A percentile compares a stretch with the other conserved stretches of the same genome.
Conservation (phyloP, 257 asterid genomes). For the Solanum verrucosum region DNA sequence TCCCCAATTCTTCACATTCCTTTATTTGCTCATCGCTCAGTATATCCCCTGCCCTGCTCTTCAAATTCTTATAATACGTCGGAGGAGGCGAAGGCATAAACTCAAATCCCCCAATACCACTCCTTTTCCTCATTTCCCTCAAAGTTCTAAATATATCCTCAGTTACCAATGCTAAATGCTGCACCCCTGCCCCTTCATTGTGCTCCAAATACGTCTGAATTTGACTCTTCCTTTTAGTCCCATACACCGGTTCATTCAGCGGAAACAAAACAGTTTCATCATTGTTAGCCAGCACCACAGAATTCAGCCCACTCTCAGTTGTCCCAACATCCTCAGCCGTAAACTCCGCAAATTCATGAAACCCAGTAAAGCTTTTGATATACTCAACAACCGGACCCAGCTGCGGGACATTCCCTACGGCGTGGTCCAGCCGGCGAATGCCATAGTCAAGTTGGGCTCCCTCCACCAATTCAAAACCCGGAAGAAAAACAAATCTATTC, state of each 20-base stretch:
- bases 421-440: conserved; percentile 70
- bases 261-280: conserved; percentile 69
- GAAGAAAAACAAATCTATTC: conserved; percentile 27
- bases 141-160: conserved; percentile 71
- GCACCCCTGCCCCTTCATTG: conserved; percentile 86
- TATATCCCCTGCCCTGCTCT: conserved; percentile 65
- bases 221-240: conserved; percentile 89
- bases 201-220: conserved; percentile 96
- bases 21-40: conserved; percentile 64
- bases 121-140: conserved; percentile 88
- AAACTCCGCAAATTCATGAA: conserved; percentile 89
- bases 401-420: conserved; percentile 72
- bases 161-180: conserved; percentile 72
- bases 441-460: conserved; percentile 59
- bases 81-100: conserved; percentile 90
- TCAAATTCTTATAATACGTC: conserved; percentile 68
- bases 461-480: conserved; percentile 25
- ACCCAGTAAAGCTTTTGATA: conserved; percentile 56
- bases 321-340: conserved; percentile 82
- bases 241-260: conserved; percentile 71
- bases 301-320: conserved; percentile 76
- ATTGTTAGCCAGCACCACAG: conserved; percentile 72
- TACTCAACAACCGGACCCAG: conserved; percentile 61
- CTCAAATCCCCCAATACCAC: conserved; percentile 75
- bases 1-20: conserved; percentile 85